phyloP scores from a whole-genome alignment of 305 asterid genomes.

The Lippia alba region DNA sequence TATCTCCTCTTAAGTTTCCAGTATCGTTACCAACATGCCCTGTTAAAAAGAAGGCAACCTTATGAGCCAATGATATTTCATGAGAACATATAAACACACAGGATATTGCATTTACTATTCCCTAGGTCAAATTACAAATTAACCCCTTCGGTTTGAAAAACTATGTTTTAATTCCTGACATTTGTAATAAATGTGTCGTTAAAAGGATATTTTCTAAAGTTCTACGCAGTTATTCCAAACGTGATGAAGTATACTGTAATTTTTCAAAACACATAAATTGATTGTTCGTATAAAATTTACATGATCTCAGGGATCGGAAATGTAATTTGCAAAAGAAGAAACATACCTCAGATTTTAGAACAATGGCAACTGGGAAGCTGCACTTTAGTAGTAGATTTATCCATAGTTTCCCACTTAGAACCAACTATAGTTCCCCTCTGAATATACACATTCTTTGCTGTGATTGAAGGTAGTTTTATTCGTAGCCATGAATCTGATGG shows the following conservation, averaged over 20 bases:
- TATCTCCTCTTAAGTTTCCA: slow-evolving; percentile 29
- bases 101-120: no score
- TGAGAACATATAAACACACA: neutral
- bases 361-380: slow-evolving; percentile 40
- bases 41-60: slow-evolving; percentile 10
- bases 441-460: slow-evolving; percentile 42
- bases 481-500: slow-evolving; percentile 88
- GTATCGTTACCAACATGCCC: slow-evolving; percentile 33
- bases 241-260: no score
- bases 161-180: no score
- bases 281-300: no score
- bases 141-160: no score
- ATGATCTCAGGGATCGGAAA: no score
- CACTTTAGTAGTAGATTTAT: slow-evolving; percentile 52
- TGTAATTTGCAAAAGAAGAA: neutral
- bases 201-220: no score
- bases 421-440: slow-evolving; percentile 42
- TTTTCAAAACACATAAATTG: no score
- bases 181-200: no score
- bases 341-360: slow-evolving; percentile 55
- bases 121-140: no score
- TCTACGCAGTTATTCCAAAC: no score
- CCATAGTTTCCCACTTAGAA: slow-evolving; percentile 56
- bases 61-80: neutral
- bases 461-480: slow-evolving; percentile 66